Percentiles rank a stretch among this genome's conserved stretches.
phyloP scores from a whole-genome alignment of 306 rosid genomes.

The Fragaria nilgerrensis region DNA sequence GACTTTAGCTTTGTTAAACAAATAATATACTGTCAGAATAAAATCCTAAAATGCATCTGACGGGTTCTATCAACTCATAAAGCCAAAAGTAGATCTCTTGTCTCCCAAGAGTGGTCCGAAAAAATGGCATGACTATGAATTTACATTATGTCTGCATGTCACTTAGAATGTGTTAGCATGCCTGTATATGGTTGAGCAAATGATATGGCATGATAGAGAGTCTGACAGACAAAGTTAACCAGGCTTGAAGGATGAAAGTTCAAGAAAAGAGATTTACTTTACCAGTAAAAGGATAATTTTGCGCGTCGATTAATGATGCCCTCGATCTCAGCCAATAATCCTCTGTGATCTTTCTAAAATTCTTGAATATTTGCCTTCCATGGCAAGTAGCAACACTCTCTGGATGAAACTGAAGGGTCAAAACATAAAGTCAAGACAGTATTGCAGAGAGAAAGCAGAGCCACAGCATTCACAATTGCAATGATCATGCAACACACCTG shows the following conservation, averaged over 20 bases:
- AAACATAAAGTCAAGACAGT: slow-evolving; percentile 29
- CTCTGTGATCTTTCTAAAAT: slow-evolving; percentile 77
- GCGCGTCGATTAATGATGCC: slow-evolving; percentile 35
- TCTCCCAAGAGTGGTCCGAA: neutral
- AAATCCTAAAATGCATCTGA: neutral
- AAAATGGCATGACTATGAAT: neutral
- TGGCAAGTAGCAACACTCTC: slow-evolving; percentile 91
- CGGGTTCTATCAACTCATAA: neutral
- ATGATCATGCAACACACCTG: slow-evolving; percentile 57
- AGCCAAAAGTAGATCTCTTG: neutral
- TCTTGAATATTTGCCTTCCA: slow-evolving; percentile 83
- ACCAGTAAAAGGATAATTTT: slow-evolving; percentile 51
- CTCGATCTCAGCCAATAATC: slow-evolving; percentile 70
- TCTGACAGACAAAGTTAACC: neutral
- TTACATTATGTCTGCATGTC: neutral
- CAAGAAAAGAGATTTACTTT: slow-evolving; percentile 35
- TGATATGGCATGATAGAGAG: neutral
- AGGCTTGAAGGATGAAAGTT: slow-evolving; percentile 14
- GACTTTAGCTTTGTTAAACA: neutral
- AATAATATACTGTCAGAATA: neutral
- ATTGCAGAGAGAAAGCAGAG: slow-evolving; percentile 18
- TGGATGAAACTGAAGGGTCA: slow-evolving; percentile 90
- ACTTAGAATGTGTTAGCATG: neutral
- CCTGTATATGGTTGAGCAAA: neutral
- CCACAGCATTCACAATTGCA: slow-evolving; percentile 21